A percentile compares a stretch with the other conserved stretches of the same genome.
Evolutionary conservation across 352 stramenopile species (phyloP).

Genomic region (Ophiocytium majus): DNA sequence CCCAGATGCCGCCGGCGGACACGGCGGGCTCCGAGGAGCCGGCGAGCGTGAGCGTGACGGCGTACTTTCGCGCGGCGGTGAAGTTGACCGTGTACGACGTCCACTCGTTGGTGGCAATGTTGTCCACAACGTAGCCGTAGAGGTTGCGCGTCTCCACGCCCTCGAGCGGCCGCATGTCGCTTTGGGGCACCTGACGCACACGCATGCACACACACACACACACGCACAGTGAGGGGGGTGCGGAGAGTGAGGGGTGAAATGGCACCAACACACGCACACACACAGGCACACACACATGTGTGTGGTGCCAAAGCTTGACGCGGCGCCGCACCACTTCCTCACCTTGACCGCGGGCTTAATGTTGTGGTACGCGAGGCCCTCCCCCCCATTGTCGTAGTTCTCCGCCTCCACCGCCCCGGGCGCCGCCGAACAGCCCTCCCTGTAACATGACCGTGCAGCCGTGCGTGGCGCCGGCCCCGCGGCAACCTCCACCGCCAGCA

Average conservation of each 20-base stretch:
- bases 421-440: background rate
- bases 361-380: background rate
- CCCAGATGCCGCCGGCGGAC: background rate
- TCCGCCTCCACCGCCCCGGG: background rate
- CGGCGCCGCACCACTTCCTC: too few relatives aligned
- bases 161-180: background rate
- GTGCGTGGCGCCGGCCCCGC: background rate
- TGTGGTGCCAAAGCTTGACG: too few relatives aligned
- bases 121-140: too few relatives aligned
- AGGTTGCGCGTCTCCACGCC: background rate
- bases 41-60: background rate
- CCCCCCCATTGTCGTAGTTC: conserved; percentile 6
- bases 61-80: background rate
- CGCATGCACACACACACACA: too few relatives aligned
- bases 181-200: too few relatives aligned
- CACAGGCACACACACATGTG: too few relatives aligned
- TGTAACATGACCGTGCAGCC: background rate
- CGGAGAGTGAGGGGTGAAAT: too few relatives aligned
- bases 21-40: background rate
- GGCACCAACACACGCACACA: too few relatives aligned
- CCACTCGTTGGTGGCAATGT: background rate
- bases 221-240: too few relatives aligned
- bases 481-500: background rate
- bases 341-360: background rate
- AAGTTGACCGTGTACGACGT: background rate